Conservation (phyloP, 2,329 filamentous ascomycete species). For the Immersiporthe knoxdaviesiana region DNA sequence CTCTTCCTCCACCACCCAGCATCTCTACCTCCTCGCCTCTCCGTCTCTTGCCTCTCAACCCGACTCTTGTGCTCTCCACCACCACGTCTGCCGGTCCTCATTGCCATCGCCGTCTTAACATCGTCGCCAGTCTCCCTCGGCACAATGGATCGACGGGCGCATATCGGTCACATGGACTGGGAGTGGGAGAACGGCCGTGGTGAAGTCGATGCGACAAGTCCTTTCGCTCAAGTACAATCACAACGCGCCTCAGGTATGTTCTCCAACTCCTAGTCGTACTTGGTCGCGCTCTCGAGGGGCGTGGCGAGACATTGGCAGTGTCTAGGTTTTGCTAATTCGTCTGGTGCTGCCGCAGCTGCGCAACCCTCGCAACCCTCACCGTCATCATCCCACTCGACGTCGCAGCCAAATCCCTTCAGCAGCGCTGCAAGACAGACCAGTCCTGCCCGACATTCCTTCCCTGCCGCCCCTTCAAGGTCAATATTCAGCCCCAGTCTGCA, state of each 20-base stretch:
- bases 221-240: slow-evolving; percentile 59
- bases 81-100: not conserved
- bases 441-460: slow-evolving; percentile 39
- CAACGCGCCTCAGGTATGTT: slow-evolving; percentile 48
- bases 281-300: not conserved
- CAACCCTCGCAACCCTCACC: not conserved
- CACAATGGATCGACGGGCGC: slow-evolving; percentile 58
- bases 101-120: not conserved
- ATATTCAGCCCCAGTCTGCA: slow-evolving; percentile 51
- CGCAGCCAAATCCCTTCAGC: slow-evolving; percentile 41
- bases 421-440: slow-evolving; percentile 35
- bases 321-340: not conserved
- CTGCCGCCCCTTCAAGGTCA: slow-evolving; percentile 46
- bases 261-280: too few species aligned
- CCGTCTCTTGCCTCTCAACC: not conserved
- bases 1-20: not conserved
- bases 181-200: slow-evolving; percentile 60
- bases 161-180: slow-evolving; percentile 69
- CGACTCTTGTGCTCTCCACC: not conserved
- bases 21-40: slow-evolving; percentile 4
- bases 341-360: not conserved
- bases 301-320: not conserved
- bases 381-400: not conserved
- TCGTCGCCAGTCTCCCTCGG: not conserved
- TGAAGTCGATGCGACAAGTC: slow-evolving; percentile 63